phyloP scores from a whole-genome alignment of 805 yeast genomes.

The Wickerhamomyces mucosus region DNA sequence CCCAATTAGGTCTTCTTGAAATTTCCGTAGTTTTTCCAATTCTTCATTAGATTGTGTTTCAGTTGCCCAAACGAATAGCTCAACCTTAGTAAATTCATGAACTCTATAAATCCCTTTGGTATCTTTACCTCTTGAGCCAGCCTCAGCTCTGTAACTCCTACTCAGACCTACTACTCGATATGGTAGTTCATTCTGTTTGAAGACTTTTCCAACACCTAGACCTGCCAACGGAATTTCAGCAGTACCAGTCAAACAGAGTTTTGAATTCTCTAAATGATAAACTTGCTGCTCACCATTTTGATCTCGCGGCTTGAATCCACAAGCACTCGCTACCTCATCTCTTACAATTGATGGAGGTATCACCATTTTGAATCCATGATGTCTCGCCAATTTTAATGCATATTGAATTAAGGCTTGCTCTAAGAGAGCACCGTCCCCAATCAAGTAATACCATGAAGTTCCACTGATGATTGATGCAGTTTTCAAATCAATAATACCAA shows the following conservation, averaged over 20 bases:
- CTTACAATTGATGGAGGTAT: constrained; percentile 84
- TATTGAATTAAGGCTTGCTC: constrained; percentile 88
- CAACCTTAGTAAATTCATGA: constrained; percentile 95
- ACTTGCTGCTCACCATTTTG: constrained; percentile 79
- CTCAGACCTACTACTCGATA: constrained; percentile 67
- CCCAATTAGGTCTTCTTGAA: constrained; percentile 56
- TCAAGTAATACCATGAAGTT: constrained; percentile 72
- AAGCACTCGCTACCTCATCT: constrained; percentile 68
- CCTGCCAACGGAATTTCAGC: constrained; percentile 95
- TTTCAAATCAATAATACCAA: constrained; percentile 59
- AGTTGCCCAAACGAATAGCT: constrained; percentile 68
- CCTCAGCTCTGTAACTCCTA: constrained; percentile 89
- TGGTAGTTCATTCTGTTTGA: constrained; percentile 38
- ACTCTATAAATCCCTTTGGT: constrained; percentile 89
- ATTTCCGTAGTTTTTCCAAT: constrained; percentile 47
- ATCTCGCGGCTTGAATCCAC: constrained; percentile 94
- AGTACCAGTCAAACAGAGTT: constrained; percentile 76
- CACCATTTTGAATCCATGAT: constrained; percentile 57
- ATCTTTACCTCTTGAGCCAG: constrained; percentile 92
- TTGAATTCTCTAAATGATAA: constrained; percentile 47
- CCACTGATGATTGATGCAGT: constrained; percentile 74
- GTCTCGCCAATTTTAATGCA: constrained; percentile 57
- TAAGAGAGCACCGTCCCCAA: constrained; percentile 77
- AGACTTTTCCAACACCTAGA: constrained; percentile 42
- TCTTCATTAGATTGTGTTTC: constrained; percentile 36